A percentile compares a stretch with the other conserved stretches of the same genome.
Conservation (phyloP, 306 rosid genomes). For the Glycine latifolia region DNA sequence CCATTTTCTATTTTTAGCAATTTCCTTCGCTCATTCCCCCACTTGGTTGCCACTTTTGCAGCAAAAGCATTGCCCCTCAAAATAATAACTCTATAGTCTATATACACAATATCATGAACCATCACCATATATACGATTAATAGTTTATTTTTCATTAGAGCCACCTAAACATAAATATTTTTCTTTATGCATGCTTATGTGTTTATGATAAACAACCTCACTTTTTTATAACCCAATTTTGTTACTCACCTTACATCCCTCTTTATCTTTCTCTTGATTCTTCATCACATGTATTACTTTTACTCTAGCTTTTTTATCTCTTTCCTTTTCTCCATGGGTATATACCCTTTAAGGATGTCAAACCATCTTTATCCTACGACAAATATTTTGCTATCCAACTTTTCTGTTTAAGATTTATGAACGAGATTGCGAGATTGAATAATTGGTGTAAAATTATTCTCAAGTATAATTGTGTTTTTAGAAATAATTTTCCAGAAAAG, state of each 20-base stretch:
- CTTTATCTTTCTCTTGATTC: neutral
- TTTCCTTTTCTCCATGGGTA: neutral
- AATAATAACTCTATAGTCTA: constrained; percentile 27
- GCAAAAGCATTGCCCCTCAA: constrained; percentile 34
- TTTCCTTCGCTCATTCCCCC: constrained; percentile 24
- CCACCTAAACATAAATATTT: neutral
- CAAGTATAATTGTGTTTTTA: neutral
- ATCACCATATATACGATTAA: neutral
- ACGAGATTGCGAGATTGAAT: neutral
- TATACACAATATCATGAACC: constrained; percentile 32
- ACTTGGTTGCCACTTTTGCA: constrained; percentile 41
- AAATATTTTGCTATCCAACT: neutral
- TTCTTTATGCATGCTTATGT: neutral
- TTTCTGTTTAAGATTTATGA: neutral
- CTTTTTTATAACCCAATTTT: neutral
- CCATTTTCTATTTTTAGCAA: constrained; percentile 36
- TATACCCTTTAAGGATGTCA: constrained; percentile 8
- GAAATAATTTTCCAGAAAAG: neutral
- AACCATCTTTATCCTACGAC: neutral
- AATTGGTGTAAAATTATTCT: neutral
- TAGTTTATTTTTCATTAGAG: neutral
- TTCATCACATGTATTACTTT: neutral
- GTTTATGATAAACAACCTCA: neutral
- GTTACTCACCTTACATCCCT: neutral
- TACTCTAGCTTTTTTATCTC: neutral